Conservation (phyloP, 2,329 filamentous ascomycete genomes). For the Aspergillus intermedius region DNA sequence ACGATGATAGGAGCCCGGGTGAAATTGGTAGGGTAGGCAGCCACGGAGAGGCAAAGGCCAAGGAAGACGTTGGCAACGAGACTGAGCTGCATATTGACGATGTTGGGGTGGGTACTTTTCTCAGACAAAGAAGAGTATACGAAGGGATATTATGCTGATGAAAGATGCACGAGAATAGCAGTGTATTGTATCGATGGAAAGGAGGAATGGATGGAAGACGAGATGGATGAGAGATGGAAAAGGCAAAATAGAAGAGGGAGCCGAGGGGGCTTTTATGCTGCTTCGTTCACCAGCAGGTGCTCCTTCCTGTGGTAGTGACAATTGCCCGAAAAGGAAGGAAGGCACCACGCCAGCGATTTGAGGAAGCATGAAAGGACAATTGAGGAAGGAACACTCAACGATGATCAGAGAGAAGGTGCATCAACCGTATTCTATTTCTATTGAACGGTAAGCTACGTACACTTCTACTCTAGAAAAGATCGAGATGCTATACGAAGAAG, state of each 20-base stretch:
- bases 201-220: not conserved
- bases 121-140: not conserved
- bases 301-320: not conserved
- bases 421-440: no score
- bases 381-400: no score
- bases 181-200: not conserved
- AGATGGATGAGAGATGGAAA: not conserved
- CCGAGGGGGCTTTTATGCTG: not conserved
- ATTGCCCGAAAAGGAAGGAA: not conserved
- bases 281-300: not conserved
- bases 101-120: not conserved
- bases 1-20: constrained; percentile 39
- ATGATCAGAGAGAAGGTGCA: no score
- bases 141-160: not conserved
- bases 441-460: no score
- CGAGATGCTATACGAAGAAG: no score
- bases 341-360: not conserved
- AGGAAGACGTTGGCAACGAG: constrained; percentile 5
- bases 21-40: constrained; percentile 1
- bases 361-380: not conserved
- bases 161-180: not conserved
- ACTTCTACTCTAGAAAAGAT: no score
- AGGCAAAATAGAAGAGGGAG: not conserved
- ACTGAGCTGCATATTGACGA: not conserved
- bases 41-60: constrained; percentile 5